Percentiles rank a stretch among this genome's conserved stretches.
These are phyloP conservation scores for Penicillium palitans DNA, from an alignment of 2,329 filamentous ascomycete genomes.

Conservation along the genomic window DNA sequence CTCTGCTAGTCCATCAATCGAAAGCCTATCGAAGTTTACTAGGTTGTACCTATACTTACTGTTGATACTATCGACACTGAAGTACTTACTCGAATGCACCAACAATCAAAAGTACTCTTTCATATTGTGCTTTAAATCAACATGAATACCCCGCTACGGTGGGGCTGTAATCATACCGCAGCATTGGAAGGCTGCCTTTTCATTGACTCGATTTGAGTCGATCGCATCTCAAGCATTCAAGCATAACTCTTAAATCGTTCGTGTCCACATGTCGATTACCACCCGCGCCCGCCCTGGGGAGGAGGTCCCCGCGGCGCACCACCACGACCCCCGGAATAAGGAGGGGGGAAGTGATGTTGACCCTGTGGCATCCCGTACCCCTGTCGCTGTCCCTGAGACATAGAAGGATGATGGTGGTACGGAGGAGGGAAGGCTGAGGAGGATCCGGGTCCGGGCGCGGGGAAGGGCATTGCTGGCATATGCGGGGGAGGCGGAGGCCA, in stretches of 20 bases:
- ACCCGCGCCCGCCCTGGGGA: conserved; percentile 14
- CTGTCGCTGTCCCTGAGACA: conserved; percentile 16
- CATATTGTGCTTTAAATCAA: neutral
- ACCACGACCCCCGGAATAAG: conserved; percentile 29
- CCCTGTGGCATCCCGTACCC: conserved; percentile 30
- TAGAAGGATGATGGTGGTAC: conserved; percentile 24
- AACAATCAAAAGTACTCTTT: neutral
- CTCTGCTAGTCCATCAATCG: neutral
- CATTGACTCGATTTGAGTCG: neutral
- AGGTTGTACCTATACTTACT: neutral
- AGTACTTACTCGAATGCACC: neutral
- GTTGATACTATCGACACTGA: neutral
- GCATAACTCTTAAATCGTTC: conserved; percentile 9
- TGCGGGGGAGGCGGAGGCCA: conserved; percentile 40
- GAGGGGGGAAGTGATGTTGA: conserved; percentile 36
- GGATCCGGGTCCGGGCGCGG: conserved; percentile 19
- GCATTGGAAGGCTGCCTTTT: neutral
- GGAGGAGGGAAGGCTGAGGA: conserved; percentile 30
- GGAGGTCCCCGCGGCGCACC: conserved; percentile 23
- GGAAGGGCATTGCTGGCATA: conserved; percentile 26
- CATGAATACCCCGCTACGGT: neutral
- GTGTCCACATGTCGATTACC: conserved; percentile 12
- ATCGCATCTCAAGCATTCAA: neutral
- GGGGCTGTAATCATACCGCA: neutral
- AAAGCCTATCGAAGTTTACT: neutral